phyloP scores from a whole-genome alignment of 2,329 filamentous ascomycete species.

The Aureobasidium sp. region DNA sequence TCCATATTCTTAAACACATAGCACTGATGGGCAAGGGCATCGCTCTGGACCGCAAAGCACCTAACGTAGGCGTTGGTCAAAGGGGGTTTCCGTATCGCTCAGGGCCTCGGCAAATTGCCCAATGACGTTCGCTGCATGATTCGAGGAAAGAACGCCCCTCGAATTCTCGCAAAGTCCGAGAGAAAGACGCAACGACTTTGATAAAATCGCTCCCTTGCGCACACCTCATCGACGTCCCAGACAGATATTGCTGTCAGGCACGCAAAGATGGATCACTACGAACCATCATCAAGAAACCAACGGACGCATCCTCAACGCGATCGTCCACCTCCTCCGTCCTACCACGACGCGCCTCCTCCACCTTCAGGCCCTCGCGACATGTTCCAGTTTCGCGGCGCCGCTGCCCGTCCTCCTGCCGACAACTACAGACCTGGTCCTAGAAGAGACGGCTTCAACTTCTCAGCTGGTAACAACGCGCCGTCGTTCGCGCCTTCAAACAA shows the following conservation, averaged over 20 bases:
- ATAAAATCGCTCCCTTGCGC: background rate
- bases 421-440: slow-evolving; percentile 8
- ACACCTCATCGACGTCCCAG: background rate
- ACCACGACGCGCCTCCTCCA: slow-evolving; percentile 11
- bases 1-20: too few relatives aligned
- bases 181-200: background rate
- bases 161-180: slow-evolving; percentile 4
- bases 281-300: slow-evolving; percentile 2
- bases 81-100: background rate
- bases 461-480: slow-evolving; percentile 10
- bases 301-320: slow-evolving; percentile 4
- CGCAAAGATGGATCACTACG: slow-evolving; percentile 12
- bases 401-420: background rate
- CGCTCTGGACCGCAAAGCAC: background rate
- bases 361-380: slow-evolving; percentile 12
- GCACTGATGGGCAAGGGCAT: background rate
- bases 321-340: slow-evolving; percentile 12
- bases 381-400: slow-evolving; percentile 18
- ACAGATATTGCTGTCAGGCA: background rate
- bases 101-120: slow-evolving; percentile 3
- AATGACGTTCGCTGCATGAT: background rate
- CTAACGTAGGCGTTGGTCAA: background rate
- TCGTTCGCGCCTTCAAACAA: slow-evolving; percentile 9
- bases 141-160: slow-evolving; percentile 8
- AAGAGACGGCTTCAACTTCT: slow-evolving; percentile 16